Evolutionary conservation across 2,329 filamentous ascomycete species (phyloP), one percentile per base, ranked within the genome.

Genomic region (Xylaria sp.): DNA sequence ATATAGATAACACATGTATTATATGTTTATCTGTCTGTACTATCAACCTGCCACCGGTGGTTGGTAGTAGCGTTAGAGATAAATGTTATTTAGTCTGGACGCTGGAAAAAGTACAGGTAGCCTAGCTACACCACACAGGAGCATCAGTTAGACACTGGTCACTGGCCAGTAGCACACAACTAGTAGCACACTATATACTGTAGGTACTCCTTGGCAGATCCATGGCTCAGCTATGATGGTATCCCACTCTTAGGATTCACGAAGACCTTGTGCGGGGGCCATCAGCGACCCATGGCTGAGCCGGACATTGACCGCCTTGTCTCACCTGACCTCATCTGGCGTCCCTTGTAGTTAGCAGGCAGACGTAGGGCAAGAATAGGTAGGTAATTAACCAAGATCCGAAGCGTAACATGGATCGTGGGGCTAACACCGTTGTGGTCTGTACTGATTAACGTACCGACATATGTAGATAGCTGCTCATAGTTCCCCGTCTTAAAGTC

Each of bases 171-270:
- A 44, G 6, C n/a, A 20, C 42, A 10, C 42, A 20, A 44, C 42
- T 44, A 20, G 39, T 44, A 44, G 39, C 20, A 17, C n/a, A 44
- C 6, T 20, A n/a, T 44, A 44, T 38, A 15, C 9, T 44, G 47
- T 50, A 29, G 47, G 15, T 10, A 6, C 25, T 15, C 9, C 27
- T 51, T 33, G 49, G 49, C 27, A 51, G 49, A 51, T 33, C 49
- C 49, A 51, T 51, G 31, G 54, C 58, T 55, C 55, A 66, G 47
- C 27, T 51, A n/a, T 15, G 27, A 29, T 51, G 36, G 33, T 31
- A 67, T 27, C 47, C 65, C 65, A 67, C 65, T 64, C 39, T 64
- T 53, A 67, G 65, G 56, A 67, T 67, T 61, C 50, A 55, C 47
- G 53, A 61, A 51, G 63, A 65, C 36, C 25, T 31, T 51, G 45